phyloP scores from a whole-genome alignment of 352 stramenopile species.

The Globisporangium spinosum region DNA sequence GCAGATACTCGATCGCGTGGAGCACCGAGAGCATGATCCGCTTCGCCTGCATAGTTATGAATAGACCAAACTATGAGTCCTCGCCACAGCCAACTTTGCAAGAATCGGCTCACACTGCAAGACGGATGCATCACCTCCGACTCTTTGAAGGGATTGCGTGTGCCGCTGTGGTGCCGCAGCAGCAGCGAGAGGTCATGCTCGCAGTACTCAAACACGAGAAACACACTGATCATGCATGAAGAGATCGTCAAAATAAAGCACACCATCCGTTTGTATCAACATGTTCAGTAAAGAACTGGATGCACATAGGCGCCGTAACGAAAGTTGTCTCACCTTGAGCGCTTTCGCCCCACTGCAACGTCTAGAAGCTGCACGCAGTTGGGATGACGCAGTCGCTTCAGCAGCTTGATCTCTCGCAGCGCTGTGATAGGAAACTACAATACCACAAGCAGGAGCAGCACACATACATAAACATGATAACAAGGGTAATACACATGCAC shows the following conservation, averaged over 20 bases:
- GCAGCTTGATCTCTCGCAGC: constrained; percentile 70
- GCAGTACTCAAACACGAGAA: constrained; percentile 91
- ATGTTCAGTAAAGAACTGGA: background rate
- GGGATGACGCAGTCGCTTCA: constrained; percentile 60
- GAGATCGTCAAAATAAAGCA: background rate
- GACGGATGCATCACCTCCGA: constrained; percentile 37
- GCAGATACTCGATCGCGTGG: constrained; percentile 64
- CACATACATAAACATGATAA: background rate
- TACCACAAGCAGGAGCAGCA: background rate
- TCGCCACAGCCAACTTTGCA: background rate
- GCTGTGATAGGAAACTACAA: constrained; percentile 72
- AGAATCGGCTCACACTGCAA: background rate
- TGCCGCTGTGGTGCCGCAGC: constrained; percentile 44
- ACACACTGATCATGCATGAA: constrained; percentile 45
- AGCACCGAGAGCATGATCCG: constrained; percentile 90
- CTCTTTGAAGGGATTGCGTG: constrained; percentile 67
- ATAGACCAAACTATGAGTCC: background rate
- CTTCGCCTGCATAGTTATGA: constrained; percentile 40
- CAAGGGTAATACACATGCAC: background rate
- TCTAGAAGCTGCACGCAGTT: constrained; percentile 77
- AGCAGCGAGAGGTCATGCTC: constrained; percentile 82
- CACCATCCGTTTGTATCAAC: background rate
- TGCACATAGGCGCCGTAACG: background rate
- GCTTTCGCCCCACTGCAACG: constrained; percentile 63
- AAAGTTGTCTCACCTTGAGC: constrained; percentile 36